Percentiles rank a stretch among this genome's conserved stretches.
Conservation (phyloP, 2,329 filamentous ascomycete genomes). For the Alternaria consortialis region DNA sequence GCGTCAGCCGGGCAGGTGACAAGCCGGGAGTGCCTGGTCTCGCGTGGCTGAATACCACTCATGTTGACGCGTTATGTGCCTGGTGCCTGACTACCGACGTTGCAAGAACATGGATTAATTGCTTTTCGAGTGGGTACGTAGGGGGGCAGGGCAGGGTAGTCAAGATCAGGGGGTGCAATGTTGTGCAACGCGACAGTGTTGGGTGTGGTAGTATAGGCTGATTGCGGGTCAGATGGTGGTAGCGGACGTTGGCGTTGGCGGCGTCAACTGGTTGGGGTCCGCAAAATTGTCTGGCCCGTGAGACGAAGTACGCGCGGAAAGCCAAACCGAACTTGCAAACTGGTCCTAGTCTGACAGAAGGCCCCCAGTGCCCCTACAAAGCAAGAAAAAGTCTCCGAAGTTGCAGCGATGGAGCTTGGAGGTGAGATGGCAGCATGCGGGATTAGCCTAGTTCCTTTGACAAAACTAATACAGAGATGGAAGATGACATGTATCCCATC, state of each 20-base stretch:
- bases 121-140: neutral
- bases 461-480: neutral
- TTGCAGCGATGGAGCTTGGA: conserved; percentile 6
- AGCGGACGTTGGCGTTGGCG: neutral
- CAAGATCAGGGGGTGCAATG: neutral
- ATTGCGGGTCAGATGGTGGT: neutral
- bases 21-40: conserved; percentile 16
- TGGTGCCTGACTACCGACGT: neutral
- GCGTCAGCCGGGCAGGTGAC: conserved; percentile 9
- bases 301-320: conserved; percentile 6
- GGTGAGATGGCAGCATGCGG: neutral
- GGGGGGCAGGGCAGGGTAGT: neutral
- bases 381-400: neutral
- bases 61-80: conserved; percentile 2
- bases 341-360: neutral
- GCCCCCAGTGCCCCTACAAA: neutral
- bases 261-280: neutral
- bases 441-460: conserved; percentile 1
- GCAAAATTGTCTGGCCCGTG: neutral
- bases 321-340: neutral
- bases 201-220: neutral
- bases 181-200: conserved; percentile 1
- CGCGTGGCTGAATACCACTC: conserved; percentile 10
- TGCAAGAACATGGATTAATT: neutral
- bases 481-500: neutral